These are phyloP conservation scores for Gracilariopsis chorda DNA, from an alignment of 23 red algal species.

Conservation along the genomic window DNA sequence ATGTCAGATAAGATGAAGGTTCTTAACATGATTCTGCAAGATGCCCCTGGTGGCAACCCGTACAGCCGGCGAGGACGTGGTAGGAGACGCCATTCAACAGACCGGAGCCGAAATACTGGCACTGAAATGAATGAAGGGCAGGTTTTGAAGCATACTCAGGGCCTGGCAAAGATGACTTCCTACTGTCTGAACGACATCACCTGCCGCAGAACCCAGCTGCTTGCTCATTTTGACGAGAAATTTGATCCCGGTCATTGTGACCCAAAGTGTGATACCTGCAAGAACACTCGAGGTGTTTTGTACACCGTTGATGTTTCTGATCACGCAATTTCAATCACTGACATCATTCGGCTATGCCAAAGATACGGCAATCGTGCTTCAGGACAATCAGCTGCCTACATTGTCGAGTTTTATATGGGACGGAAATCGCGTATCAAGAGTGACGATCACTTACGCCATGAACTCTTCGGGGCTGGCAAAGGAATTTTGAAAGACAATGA, in stretches of 20 bases:
- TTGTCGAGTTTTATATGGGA: conserved; percentile 67
- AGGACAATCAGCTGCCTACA: conserved; percentile 42
- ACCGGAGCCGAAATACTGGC: background rate
- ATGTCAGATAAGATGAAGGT: conserved; percentile 76
- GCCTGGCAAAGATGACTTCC: conserved; percentile 75
- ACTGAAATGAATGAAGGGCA: conserved; percentile 66
- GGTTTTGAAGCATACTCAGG: conserved; percentile 80
- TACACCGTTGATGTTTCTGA: conserved; percentile 45
- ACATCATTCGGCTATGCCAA: conserved; percentile 39
- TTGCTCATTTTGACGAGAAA: conserved; percentile 92
- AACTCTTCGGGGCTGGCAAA: conserved; percentile 43
- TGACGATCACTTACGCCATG: conserved; percentile 17
- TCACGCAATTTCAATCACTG: conserved; percentile 12
- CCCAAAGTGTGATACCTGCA: conserved; percentile 95
- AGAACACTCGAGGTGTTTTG: conserved; percentile 43
- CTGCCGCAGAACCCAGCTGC: conserved; percentile 77
- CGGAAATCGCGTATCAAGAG: conserved; percentile 60
- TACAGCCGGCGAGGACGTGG: conserved; percentile 31
- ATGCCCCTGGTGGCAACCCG: conserved; percentile 55
- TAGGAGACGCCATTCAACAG: background rate
- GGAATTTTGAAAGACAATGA: conserved; percentile 65
- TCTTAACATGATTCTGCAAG: conserved; percentile 88
- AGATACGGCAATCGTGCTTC: background rate
- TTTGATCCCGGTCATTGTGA: conserved; percentile 78
- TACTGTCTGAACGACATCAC: conserved; percentile 92